Percentiles rank a stretch among this genome's conserved stretches.
phyloP scores from a whole-genome alignment of 1,284 basidiomycete species.

The Lentinula novae-zelandiae region DNA sequence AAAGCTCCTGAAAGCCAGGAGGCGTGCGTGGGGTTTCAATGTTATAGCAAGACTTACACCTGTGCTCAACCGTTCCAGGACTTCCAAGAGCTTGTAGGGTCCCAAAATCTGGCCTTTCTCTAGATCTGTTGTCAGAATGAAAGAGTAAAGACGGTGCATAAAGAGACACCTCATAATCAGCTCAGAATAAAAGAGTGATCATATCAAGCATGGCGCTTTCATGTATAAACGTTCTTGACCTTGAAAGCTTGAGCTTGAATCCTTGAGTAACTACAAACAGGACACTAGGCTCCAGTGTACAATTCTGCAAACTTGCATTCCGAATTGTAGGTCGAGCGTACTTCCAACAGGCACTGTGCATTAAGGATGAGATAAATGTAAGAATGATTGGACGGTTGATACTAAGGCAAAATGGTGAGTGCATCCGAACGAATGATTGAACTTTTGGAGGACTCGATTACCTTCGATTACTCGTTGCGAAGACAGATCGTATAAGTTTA shows the following conservation, averaged over 20 bases:
- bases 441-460: not conserved
- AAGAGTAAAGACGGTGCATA: not conserved
- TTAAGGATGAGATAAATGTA: no score
- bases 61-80: not conserved
- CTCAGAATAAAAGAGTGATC: not conserved
- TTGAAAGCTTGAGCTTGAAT: not conserved
- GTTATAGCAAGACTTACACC: not conserved
- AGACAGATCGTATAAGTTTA: not conserved
- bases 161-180: not conserved
- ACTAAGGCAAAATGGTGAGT: not conserved
- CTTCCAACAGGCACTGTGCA: no score
- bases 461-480: not conserved
- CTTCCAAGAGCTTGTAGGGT: not conserved
- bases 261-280: not conserved
- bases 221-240: not conserved
- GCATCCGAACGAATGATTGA: not conserved
- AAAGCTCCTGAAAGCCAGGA: no score
- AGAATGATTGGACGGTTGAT: no score
- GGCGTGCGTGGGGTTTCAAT: no score
- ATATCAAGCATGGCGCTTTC: not conserved
- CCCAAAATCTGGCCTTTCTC: not conserved
- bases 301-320: constrained; percentile 43
- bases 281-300: constrained; percentile 24
- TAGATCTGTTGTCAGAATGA: not conserved
- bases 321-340: constrained; percentile 45